Conservation (phyloP, 2,329 filamentous ascomycete genomes). For the Didymellaceae sp. region DNA sequence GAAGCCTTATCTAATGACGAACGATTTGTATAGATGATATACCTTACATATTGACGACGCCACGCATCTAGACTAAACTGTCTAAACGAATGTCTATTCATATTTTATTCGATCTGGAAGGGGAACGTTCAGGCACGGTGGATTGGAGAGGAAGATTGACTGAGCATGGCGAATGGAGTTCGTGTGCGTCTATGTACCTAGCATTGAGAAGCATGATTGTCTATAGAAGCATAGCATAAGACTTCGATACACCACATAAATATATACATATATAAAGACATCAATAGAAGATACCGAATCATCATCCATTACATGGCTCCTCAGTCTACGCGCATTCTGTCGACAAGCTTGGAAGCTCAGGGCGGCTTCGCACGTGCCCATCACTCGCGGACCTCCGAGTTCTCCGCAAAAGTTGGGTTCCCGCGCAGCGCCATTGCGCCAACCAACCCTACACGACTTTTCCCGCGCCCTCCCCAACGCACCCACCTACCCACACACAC, state of each 20-base stretch:
- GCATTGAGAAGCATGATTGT: slow-evolving; percentile 12
- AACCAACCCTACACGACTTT: background rate
- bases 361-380: slow-evolving; percentile 7
- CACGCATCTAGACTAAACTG: slow-evolving; percentile 36
- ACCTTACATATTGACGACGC: slow-evolving; percentile 36
- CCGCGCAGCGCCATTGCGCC: slow-evolving; percentile 6
- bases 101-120: slow-evolving; percentile 26
- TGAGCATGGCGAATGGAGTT: slow-evolving; percentile 13
- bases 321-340: too few species aligned
- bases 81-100: slow-evolving; percentile 32
- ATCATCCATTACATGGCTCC: too few species aligned
- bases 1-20: slow-evolving; percentile 30
- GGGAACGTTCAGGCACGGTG: slow-evolving; percentile 22
- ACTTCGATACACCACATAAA: slow-evolving; percentile 1
- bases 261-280: background rate
- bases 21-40: slow-evolving; percentile 23
- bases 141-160: slow-evolving; percentile 26
- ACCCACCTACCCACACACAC: background rate
- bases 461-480: background rate
- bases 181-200: slow-evolving; percentile 18
- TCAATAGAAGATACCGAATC: background rate
- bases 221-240: slow-evolving; percentile 16
- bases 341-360: background rate
- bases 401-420: slow-evolving; percentile 45
- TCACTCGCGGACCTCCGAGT: slow-evolving; percentile 36